Base-by-base conservation (phyloP, 2,329 filamentous ascomycete species). In the Endocalyx cinctus region DNA sequence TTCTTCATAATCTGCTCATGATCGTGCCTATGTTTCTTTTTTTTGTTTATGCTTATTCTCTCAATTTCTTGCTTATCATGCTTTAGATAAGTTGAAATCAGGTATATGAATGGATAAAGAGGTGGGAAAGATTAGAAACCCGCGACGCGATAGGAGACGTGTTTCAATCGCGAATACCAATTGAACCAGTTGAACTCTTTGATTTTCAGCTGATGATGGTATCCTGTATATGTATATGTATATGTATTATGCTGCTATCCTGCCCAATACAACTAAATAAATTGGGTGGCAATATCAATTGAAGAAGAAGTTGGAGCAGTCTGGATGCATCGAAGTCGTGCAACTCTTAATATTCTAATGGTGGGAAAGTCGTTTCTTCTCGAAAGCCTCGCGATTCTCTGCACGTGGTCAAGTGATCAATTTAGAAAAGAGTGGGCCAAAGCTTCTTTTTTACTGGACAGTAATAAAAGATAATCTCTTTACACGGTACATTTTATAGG, bases 171-270 rank as follows among this genome's bases (percentile, higher is more conserved):
- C 35, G 34, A 35, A 37, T 43, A 34, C 35, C 28, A 46, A 34
- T 36, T 28, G 14, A 42, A n/a, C n/a, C n/a, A n/a, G n/a, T n/a
- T n/a, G n/a, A n/a, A n/a, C n/a, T 29, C 25, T 31, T 42, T 34
- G 29, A 35, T 28, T 31, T 31, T 38, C 30, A 32, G 27, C 22
- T 30, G 18, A 30, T 25, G 26, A 25, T 28, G 25, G 34, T 6
- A 34, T 31, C 35, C 33, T 31, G 40, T 40, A 39, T 37, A 32
- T 32, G 31, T 28, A 17, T 25, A n/a, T n/a, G n/a, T n/a, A n/a
- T 54, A 51, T 53, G 51, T 53, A 51, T 47, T 46, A 50, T 50
- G 46, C 41, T 41, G 42, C 37, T 45, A 48, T 44, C 38, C 42
- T 50, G 51, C 51, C 51, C 47, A 47, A 52, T 50, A 47, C 48